Base-by-base conservation (phyloP, 78 protist genomes). In the Guillardia theta region DNA sequence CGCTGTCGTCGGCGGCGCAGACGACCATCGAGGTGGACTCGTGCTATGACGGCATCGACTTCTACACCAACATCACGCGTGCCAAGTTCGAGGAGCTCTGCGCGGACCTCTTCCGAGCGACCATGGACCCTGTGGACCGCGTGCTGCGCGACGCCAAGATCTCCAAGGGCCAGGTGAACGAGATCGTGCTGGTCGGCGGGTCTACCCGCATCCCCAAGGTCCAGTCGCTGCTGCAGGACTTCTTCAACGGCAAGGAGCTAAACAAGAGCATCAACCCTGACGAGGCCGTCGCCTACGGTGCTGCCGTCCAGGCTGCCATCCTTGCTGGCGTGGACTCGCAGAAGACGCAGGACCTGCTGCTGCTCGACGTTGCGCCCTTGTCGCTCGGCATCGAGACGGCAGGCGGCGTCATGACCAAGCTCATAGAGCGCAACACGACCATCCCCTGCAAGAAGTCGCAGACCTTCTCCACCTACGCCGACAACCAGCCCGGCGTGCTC, bases 241-340 rank as follows among this genome's bases (percentile, higher is more conserved):
- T 78, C 95, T 98, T 99, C 98, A 93, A 96, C 93, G 99, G 99
- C 90, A 98, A 98, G 96, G 99, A 97, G 92, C 97, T 95, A 33
- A 87, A 93, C 97, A 58, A 90, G 94, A 77, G 97, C 44, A 97
- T 98, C 98, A 99, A 99, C 96, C 99, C 99, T 27, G 99, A 98
- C 70, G 99, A 98, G 98, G 99, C 99, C 18, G 99, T 99, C 33
- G 99, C 99, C 64, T 98, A 99, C 95, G 99, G 99, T 43, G 99
- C 99, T 47, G 99, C 99, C 43, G 99, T 98, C 33, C 99, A 98
- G 98, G 99, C 99, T 27, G 99, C 98, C 93, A 96, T 99, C 43
- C 97, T 99, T 87, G 44, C 97, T 21, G 98, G 98, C 53, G 96
- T 95, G 70, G 50, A 44, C 43, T 33, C 48, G 39, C 94, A 27